These are phyloP conservation scores for Aechmea fasciata DNA, from an alignment of 176 grass and related monocot species.

Conservation along the genomic window DNA sequence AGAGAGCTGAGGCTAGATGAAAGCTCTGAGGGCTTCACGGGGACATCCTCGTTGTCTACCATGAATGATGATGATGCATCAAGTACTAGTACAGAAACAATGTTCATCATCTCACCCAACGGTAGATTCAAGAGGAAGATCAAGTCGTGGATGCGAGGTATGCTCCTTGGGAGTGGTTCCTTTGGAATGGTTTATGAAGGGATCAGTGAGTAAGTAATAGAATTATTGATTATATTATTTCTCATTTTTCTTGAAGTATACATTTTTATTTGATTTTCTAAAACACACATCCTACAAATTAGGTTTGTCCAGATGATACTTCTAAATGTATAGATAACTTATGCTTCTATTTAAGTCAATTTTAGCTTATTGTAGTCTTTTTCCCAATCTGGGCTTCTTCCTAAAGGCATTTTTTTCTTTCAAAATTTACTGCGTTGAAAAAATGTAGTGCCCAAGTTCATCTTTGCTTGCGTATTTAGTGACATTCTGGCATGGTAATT, in stretches of 20 bases:
- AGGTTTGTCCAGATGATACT: too few relatives aligned
- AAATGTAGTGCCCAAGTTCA: too few relatives aligned
- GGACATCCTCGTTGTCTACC: constrained; percentile 51
- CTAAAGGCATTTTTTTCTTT: too few relatives aligned
- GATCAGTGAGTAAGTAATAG: constrained; percentile 66
- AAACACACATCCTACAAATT: background rate
- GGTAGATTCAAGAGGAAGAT: constrained; percentile 55
- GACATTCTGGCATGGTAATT: too few relatives aligned
- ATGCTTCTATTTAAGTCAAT: too few relatives aligned
- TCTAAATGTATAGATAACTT: too few relatives aligned
- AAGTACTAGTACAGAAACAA: constrained; percentile 46
- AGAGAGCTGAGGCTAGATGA: constrained; percentile 36
- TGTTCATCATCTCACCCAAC: constrained; percentile 58
- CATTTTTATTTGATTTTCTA: background rate
- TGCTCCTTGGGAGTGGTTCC: constrained; percentile 60
- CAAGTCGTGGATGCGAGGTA: constrained; percentile 49
- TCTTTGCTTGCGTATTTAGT: too few relatives aligned
- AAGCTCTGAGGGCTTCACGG: constrained; percentile 53
- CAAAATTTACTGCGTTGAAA: too few relatives aligned
- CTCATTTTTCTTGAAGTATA: background rate
- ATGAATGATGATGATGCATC: constrained; percentile 56
- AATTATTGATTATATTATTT: background rate
- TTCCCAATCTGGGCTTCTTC: too few relatives aligned
- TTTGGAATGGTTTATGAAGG: constrained; percentile 67
- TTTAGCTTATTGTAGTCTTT: too few relatives aligned